A percentile compares a stretch with the other conserved stretches of the same genome.
Evolutionary conservation across 306 rosid genomes (phyloP).

Genomic region (Carpinus fangiana): DNA sequence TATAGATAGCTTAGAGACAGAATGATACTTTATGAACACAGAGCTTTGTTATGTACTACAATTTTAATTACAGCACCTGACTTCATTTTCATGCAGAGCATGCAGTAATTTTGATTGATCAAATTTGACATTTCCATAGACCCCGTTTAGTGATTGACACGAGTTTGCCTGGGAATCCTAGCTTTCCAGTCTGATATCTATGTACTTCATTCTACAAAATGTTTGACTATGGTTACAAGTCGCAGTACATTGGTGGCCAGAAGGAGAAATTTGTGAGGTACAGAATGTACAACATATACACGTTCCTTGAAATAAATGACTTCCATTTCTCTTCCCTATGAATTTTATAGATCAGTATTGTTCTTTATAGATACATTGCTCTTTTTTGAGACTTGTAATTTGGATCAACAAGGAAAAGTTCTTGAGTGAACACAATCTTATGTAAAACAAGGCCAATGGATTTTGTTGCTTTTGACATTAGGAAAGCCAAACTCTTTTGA

Average conservation of each 20-base stretch:
- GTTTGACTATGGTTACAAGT: constrained; percentile 50
- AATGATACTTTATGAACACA: background rate
- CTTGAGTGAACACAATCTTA: background rate
- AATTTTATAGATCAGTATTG: background rate
- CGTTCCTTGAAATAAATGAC: background rate
- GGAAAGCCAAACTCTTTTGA: background rate
- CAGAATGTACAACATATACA: background rate
- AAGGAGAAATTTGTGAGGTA: constrained; percentile 64
- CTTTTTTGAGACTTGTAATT: background rate
- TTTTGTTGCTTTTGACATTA: constrained; percentile 1
- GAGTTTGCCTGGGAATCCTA: constrained; percentile 26
- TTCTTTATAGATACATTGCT: background rate
- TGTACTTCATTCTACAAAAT: constrained; percentile 34
- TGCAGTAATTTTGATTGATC: constrained; percentile 11
- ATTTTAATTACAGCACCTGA: background rate
- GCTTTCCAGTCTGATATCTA: constrained; percentile 21
- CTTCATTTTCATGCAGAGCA: constrained; percentile 10
- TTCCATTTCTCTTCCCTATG: background rate
- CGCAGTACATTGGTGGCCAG: constrained; percentile 50
- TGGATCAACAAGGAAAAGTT: background rate
- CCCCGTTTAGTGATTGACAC: constrained; percentile 16
- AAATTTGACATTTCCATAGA: background rate
- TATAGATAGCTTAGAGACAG: background rate
- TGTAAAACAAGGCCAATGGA: background rate
- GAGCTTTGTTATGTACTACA: background rate